Percentiles rank a stretch among this genome's conserved stretches.
Conservation (phyloP, 2,329 filamentous ascomycete genomes). For the Cytospora paraplurivora region DNA sequence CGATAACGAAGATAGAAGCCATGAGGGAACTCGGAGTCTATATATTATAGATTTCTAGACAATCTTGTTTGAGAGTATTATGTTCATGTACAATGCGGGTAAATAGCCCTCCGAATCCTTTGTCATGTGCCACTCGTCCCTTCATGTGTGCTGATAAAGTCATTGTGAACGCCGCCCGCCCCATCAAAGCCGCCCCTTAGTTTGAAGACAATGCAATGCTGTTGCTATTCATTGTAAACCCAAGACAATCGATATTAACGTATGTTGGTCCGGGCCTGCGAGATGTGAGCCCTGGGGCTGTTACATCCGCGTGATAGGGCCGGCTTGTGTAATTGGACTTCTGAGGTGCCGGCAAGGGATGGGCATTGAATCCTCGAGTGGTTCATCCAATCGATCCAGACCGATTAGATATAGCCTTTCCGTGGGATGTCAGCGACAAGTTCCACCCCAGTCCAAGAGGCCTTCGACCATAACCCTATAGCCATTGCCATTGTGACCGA, state of each 20-base stretch:
- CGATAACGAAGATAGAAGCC: neutral
- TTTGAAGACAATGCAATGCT: conserved; percentile 9
- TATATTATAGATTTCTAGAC: neutral
- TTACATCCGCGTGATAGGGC: neutral
- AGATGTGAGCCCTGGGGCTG: neutral
- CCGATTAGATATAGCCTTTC: neutral
- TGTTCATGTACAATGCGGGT: neutral
- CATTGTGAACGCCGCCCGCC: neutral
- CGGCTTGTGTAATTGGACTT: neutral
- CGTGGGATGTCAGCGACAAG: neutral
- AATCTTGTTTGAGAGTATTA: neutral
- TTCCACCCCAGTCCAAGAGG: neutral
- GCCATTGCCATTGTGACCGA: neutral
- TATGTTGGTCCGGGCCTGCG: no score
- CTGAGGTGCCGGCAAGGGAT: neutral
- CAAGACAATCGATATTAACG: neutral
- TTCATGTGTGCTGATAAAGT: neutral
- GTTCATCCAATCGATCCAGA: neutral
- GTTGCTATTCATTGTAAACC: neutral
- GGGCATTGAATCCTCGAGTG: neutral
- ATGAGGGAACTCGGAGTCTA: neutral
- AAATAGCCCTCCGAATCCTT: neutral
- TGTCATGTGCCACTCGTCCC: neutral
- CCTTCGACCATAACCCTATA: neutral
- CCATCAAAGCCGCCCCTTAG: neutral